phyloP scores from a whole-genome alignment of 73 alveolate genomes.

The Tetrahymena thermophila region DNA sequence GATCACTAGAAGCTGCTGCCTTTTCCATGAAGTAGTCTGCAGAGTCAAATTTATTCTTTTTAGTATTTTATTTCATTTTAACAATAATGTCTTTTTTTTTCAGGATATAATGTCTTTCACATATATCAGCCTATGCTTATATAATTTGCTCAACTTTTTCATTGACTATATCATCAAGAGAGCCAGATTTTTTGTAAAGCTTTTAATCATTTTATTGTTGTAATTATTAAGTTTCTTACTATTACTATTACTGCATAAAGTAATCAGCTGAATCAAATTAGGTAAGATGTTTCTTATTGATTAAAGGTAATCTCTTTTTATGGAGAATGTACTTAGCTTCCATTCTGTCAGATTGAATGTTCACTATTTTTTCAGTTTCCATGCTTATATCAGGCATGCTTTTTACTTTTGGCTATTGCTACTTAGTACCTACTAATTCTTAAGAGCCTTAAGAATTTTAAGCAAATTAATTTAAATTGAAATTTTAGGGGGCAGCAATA shows the following conservation, averaged over 20 bases:
- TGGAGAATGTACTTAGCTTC: neutral
- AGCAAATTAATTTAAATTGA: neutral
- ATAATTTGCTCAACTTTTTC: neutral
- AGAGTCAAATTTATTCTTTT: neutral
- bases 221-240: neutral
- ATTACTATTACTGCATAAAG: neutral
- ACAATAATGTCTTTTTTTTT: neutral
- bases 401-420: neutral
- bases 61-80: neutral
- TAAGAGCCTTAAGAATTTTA: neutral
- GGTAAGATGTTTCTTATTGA: neutral
- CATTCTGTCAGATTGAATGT: neutral
- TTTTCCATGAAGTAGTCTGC: neutral
- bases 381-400: neutral
- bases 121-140: neutral
- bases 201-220: neutral
- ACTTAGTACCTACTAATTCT: neutral
- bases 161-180: neutral
- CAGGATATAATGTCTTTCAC: neutral
- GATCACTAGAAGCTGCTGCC: neutral
- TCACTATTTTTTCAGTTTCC: neutral
- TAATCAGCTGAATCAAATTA: neutral
- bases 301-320: neutral
- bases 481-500: neutral
- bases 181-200: neutral